These are phyloP conservation scores for Corylus americana DNA, from an alignment of 306 rosid genomes.

Conservation along the genomic window DNA sequence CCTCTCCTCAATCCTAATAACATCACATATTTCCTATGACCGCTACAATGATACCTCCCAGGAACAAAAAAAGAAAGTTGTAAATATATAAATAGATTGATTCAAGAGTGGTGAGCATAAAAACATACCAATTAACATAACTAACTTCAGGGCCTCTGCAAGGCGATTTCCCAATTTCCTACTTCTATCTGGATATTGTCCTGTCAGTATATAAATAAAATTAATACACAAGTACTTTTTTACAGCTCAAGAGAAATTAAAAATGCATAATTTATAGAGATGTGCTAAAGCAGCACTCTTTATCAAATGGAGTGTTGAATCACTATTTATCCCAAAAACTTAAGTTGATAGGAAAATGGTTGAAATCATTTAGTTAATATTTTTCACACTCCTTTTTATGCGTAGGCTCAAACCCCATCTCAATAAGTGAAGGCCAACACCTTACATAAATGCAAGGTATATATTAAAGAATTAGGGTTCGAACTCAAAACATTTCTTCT, in stretches of 20 bases:
- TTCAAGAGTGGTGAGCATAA: not conserved
- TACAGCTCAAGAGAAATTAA: slow-evolving; percentile 11
- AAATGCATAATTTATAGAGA: not conserved
- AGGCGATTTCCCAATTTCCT: slow-evolving; percentile 62
- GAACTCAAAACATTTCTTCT: too few relatives aligned
- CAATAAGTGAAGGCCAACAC: not conserved
- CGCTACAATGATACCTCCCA: not conserved
- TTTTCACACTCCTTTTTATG: too few relatives aligned
- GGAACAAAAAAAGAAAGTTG: not conserved
- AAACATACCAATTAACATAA: slow-evolving; percentile 78
- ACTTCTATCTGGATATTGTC: slow-evolving; percentile 62
- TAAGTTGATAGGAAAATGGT: too few relatives aligned
- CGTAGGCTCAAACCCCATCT: too few relatives aligned
- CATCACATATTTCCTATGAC: not conserved
- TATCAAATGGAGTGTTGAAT: not conserved
- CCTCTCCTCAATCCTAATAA: not conserved
- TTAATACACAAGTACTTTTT: slow-evolving; percentile 20
- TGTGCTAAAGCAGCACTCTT: slow-evolving; percentile 6
- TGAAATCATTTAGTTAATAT: too few relatives aligned
- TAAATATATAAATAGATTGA: slow-evolving; percentile 13
- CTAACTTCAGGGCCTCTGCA: slow-evolving; percentile 82
- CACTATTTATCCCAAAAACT: too few relatives aligned
- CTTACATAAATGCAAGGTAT: too few relatives aligned
- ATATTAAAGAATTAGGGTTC: too few relatives aligned
- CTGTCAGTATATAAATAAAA: slow-evolving; percentile 40